Evolutionary conservation across 2,329 filamentous ascomycete species (phyloP), one percentile per base, ranked within the genome.

Genomic region (Fusarium begoniae): DNA sequence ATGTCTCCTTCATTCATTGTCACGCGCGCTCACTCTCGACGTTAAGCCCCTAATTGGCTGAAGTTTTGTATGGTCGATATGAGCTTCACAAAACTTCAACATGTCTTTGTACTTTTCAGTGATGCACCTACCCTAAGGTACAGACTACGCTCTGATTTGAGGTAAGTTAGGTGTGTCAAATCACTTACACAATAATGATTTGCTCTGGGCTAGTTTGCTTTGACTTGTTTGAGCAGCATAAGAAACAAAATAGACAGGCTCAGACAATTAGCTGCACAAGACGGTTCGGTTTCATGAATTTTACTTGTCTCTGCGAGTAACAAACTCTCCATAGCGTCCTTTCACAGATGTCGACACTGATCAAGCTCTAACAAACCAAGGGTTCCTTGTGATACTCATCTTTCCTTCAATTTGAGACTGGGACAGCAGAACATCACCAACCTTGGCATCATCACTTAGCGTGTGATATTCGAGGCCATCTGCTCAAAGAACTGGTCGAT

Each of bases 1-100:
- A 62, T 61, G 43, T 59, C 63, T 62, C 67, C 73, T 71, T 63
- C 66, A 73, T 58, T 70, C 57, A 63, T 66, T 65, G 50, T 63
- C 38, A 13, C 18, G 24, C 41, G 17, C 20, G 12, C 15, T 13
- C 28, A 15, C 20, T 40, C 45, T 38, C 18, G 12, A 22, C 20
- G 5, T 35, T 17, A 20, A 37, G 37, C 24, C 9, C 30, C 18
- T 35, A 32, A 24, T 35, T 37, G 22, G 32, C 69, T 38, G 20
- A 22, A 14, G 24, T 32, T 63, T 37, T 43, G 22, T 28, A 38
- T 32, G 9, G 38, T 24, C 15, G 51, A 40, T 26, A 24, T 32
- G 15, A 41, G 8, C 20, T 55, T 55, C 26, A 43, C 24, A 54
- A 8, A 30, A 18, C 26, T 55, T 55, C 50, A 37, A 26, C 13